Percentiles rank a stretch among this genome's conserved stretches.
Conservation (phyloP, 2,329 filamentous ascomycete species). For the Microdochium paspali region DNA sequence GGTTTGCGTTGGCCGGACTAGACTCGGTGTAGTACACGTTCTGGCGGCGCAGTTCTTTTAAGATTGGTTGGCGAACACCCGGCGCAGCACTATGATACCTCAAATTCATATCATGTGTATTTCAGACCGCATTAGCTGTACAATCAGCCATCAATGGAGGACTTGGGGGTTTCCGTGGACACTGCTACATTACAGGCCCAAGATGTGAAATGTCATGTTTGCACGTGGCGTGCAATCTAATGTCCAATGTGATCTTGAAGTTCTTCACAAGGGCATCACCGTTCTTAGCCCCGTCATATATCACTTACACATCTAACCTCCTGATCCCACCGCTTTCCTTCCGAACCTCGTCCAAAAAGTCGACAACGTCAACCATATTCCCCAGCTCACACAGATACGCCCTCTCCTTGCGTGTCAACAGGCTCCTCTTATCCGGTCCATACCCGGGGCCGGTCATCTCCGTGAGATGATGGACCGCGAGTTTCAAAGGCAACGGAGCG, state of each 20-base stretch:
- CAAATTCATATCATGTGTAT: neutral
- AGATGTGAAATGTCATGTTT: no score
- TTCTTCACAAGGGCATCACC: neutral
- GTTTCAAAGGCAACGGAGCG: constrained; percentile 51
- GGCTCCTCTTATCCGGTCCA: constrained; percentile 37
- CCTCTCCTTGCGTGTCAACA: constrained; percentile 49
- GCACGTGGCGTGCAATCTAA: no score
- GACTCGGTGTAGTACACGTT: neutral
- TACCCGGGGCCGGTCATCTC: constrained; percentile 57
- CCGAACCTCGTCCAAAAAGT: constrained; percentile 42
- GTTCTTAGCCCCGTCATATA: neutral
- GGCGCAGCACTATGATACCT: neutral
- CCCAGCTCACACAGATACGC: constrained; percentile 34
- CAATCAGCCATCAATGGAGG: neutral
- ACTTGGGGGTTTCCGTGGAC: neutral
- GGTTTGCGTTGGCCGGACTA: neutral
- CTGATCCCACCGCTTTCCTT: constrained; percentile 1
- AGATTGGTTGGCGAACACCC: neutral
- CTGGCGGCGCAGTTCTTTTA: neutral
- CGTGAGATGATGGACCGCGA: constrained; percentile 55
- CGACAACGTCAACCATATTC: constrained; percentile 48
- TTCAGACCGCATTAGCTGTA: neutral
- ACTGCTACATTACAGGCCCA: no score
- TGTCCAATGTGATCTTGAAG: no score
- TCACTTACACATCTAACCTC: neutral